These are phyloP conservation scores for Logfia minima DNA, from an alignment of 129 eudicot genomes.

Conservation along the genomic window DNA sequence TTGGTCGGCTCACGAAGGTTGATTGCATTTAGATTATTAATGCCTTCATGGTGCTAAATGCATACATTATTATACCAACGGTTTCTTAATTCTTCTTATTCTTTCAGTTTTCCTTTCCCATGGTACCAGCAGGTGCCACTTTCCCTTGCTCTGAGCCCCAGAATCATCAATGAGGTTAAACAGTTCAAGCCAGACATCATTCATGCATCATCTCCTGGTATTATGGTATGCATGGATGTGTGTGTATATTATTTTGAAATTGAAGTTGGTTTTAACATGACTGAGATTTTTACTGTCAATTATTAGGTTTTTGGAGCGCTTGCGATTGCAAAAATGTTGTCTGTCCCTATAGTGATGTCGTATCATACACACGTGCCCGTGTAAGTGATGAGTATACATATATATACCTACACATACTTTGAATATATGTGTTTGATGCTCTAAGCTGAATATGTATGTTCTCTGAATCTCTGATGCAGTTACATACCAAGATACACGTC, in stretches of 20 bases:
- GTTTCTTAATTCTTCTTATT: slow-evolving; percentile 15
- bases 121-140: slow-evolving; percentile 98
- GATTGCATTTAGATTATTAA: slow-evolving; percentile 4
- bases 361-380: slow-evolving; percentile 99
- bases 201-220: slow-evolving; percentile 96
- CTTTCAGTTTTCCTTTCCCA: slow-evolving; percentile 88
- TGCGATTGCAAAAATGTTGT: slow-evolving; percentile 79
- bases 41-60: not conserved
- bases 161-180: slow-evolving; percentile 89
- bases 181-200: slow-evolving; percentile 92
- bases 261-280: not conserved
- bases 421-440: slow-evolving; percentile 18
- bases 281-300: slow-evolving; percentile 18
- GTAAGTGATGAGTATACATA: slow-evolving; percentile 47
- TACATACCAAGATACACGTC: slow-evolving; percentile 96
- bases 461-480: slow-evolving; percentile 40
- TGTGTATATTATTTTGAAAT: not conserved
- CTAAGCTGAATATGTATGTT: slow-evolving; percentile 17
- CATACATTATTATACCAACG: slow-evolving; percentile 11
- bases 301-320: slow-evolving; percentile 94
- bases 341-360: slow-evolving; percentile 96
- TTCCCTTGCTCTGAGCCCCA: slow-evolving; percentile 94
- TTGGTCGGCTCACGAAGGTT: slow-evolving; percentile 85
- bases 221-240: slow-evolving; percentile 55
- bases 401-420: not conserved